phyloP scores from a whole-genome alignment of 108 stramenopile genomes.

The Discostella pseudostelligera region DNA sequence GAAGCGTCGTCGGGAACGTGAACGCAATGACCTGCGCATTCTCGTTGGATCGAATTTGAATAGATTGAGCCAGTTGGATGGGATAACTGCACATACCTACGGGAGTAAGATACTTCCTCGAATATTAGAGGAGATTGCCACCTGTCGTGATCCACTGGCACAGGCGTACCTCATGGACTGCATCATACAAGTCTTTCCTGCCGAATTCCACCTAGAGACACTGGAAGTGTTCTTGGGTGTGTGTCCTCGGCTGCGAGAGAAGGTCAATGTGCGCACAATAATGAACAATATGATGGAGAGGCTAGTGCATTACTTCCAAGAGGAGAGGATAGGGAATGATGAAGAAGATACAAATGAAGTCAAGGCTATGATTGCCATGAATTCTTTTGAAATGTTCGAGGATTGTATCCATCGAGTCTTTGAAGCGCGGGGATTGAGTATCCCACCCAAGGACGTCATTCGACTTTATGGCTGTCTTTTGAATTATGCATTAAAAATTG shows the following conservation, averaged over 20 bases:
- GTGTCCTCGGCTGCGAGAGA: constrained; percentile 88
- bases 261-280: constrained; percentile 95
- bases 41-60: constrained; percentile 97
- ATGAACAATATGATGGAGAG: constrained; percentile 93
- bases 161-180: constrained; percentile 99
- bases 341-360: constrained; percentile 83
- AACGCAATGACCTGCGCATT: constrained; percentile 95
- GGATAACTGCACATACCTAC: constrained; percentile 85
- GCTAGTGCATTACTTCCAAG: constrained; percentile 77
- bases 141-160: constrained; percentile 92
- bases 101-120: constrained; percentile 79
- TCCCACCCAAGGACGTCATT: constrained; percentile 84
- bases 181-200: constrained; percentile 97
- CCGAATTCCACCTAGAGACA: constrained; percentile 96
- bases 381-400: constrained; percentile 92
- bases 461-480: constrained; percentile 90
- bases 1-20: constrained; percentile 89
- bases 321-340: constrained; percentile 69
- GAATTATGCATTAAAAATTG: constrained; percentile 89
- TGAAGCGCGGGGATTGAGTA: constrained; percentile 79
- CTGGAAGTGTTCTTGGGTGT: constrained; percentile 87
- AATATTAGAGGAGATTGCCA: constrained; percentile 87
- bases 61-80: constrained; percentile 90
- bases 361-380: constrained; percentile 58
- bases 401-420: constrained; percentile 87